These are phyloP conservation scores for Solanum clarkiae DNA, from an alignment of 257 asterid genomes.

Conservation along the genomic window DNA sequence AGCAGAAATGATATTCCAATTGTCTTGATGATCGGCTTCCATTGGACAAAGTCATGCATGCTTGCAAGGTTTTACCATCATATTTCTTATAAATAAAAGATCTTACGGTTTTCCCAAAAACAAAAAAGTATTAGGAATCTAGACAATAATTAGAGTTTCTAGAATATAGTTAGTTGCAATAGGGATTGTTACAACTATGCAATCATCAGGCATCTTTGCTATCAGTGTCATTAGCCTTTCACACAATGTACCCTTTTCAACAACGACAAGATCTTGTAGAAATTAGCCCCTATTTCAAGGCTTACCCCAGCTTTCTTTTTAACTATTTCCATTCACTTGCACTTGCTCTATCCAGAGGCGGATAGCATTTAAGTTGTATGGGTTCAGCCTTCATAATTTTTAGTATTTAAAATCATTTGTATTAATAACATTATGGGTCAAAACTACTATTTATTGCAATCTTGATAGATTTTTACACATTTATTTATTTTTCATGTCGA, in stretches of 20 bases:
- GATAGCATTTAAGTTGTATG: neutral
- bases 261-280: neutral
- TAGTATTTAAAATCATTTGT: neutral
- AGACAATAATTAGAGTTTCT: neutral
- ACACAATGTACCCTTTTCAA: neutral
- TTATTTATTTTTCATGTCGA: neutral
- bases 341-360: neutral
- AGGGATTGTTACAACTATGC: neutral
- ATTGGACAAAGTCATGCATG: neutral
- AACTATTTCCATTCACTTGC: neutral
- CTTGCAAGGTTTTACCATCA: neutral
- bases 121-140: neutral
- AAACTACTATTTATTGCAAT: neutral
- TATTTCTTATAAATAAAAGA: neutral
- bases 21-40: neutral
- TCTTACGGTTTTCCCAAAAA: neutral
- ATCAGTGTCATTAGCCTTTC: neutral
- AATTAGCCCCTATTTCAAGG: neutral
- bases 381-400: neutral
- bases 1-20: neutral
- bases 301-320: neutral
- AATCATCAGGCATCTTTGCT: neutral
- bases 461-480: neutral
- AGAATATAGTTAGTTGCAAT: neutral
- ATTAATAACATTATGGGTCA: neutral